phyloP scores from a whole-genome alignment of 2,329 filamentous ascomycete genomes.

The Sarocladium oryzae region DNA sequence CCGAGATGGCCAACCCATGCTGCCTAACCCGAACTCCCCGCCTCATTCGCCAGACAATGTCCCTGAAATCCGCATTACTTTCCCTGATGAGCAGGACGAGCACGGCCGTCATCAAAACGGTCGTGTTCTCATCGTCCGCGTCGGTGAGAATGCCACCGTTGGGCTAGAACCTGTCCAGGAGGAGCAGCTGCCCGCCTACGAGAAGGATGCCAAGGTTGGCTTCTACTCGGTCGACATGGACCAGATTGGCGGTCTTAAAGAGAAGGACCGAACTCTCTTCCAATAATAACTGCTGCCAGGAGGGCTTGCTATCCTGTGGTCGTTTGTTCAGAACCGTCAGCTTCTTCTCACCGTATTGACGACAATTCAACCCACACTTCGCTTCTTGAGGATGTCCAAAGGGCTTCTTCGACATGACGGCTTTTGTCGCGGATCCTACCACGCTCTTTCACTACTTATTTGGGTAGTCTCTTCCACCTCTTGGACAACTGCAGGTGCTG shows the following conservation, averaged over 20 bases:
- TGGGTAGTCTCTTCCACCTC: background rate
- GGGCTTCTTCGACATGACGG: slow-evolving; percentile 6
- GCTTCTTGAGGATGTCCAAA: background rate
- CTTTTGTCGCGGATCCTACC: background rate
- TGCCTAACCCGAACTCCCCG: slow-evolving; percentile 67
- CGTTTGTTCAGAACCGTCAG: background rate
- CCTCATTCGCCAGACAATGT: slow-evolving; percentile 76
- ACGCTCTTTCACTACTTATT: background rate
- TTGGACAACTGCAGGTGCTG: background rate
- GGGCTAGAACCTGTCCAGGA: slow-evolving; percentile 84
- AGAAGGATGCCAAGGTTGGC: slow-evolving; percentile 68
- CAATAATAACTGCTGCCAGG: slow-evolving; percentile 21
- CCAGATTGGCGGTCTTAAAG: slow-evolving; percentile 86
- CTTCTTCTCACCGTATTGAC: slow-evolving; percentile 8
- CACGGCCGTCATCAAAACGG: slow-evolving; percentile 75
- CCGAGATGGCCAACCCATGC: slow-evolving; percentile 68
- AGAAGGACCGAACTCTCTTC: slow-evolving; percentile 58
- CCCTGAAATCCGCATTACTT: slow-evolving; percentile 96
- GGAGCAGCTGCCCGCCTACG: slow-evolving; percentile 77
- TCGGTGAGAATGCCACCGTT: slow-evolving; percentile 78
- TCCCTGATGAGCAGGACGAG: slow-evolving; percentile 91
- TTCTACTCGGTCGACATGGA: slow-evolving; percentile 96
- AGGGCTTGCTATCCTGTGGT: background rate
- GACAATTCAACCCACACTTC: slow-evolving; percentile 1
- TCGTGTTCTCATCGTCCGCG: slow-evolving; percentile 82